Conservation (phyloP, 163 green algal genomes). For the Prototheca wickerhamii region DNA sequence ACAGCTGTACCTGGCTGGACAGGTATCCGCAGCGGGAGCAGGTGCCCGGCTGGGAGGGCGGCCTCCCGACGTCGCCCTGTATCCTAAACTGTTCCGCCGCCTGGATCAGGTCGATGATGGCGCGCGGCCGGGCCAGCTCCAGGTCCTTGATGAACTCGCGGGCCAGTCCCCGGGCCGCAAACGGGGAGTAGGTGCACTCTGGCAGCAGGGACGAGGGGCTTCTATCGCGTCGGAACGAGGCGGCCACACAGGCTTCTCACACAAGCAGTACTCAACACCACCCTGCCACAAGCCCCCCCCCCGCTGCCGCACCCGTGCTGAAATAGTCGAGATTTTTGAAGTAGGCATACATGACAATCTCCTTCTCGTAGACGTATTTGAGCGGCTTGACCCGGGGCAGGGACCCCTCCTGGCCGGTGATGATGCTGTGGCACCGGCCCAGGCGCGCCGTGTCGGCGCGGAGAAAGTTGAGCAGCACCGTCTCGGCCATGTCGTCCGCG, state of each 20-base stretch:
- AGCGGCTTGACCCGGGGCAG: slow-evolving; percentile 94
- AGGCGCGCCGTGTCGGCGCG: slow-evolving; percentile 81
- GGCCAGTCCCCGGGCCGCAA: slow-evolving; percentile 73
- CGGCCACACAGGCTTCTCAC: no score
- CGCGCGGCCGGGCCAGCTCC: slow-evolving; percentile 68
- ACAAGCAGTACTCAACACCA: neutral
- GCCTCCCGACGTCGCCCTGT: neutral
- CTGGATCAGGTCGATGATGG: slow-evolving; percentile 89
- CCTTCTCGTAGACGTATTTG: slow-evolving; percentile 90
- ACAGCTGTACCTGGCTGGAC: slow-evolving; percentile 59
- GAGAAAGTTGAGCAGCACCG: slow-evolving; percentile 94
- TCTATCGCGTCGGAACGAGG: no score
- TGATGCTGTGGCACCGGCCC: slow-evolving; percentile 60
- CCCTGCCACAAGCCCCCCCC: neutral
- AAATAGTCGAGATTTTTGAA: slow-evolving; percentile 99
- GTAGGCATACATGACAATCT: slow-evolving; percentile 99
- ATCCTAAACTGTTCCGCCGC: slow-evolving; percentile 70
- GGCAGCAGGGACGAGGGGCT: neutral
- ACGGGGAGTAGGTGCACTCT: slow-evolving; percentile 92
- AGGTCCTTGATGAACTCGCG: slow-evolving; percentile 91
- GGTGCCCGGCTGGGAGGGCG: slow-evolving; percentile 28
- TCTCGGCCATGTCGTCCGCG: slow-evolving; percentile 95
- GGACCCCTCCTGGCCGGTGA: slow-evolving; percentile 69
- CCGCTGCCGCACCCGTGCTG: slow-evolving; percentile 44
- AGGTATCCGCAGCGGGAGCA: slow-evolving; percentile 88